Evolutionary conservation across 2,329 filamentous ascomycete genomes (phyloP).

Genomic region (Botrytis aclada): DNA sequence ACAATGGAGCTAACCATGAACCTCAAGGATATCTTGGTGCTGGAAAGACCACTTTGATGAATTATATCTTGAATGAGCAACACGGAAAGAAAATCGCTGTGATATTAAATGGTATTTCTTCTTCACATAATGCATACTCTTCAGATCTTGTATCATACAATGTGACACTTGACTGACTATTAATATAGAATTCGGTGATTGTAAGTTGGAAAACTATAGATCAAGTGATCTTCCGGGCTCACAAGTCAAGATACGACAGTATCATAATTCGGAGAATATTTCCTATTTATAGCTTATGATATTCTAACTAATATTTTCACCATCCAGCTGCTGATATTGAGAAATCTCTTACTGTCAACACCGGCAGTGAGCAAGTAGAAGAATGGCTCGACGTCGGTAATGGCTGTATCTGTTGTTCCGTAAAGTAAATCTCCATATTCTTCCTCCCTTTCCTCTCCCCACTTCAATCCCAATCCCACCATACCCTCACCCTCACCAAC

Average conservation of each 20-base stretch:
- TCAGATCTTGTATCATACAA: neutral
- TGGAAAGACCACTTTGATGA: constrained; percentile 91
- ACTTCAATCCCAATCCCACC: neutral
- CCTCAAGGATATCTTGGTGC: constrained; percentile 79
- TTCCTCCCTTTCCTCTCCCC: neutral
- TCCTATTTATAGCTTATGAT: neutral
- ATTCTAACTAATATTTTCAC: neutral
- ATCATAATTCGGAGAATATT: neutral
- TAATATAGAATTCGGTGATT: constrained; percentile 71
- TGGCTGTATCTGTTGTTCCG: constrained; percentile 95
- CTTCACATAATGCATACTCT: constrained; percentile 36
- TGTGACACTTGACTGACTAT: constrained; percentile 21
- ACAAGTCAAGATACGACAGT: neutral
- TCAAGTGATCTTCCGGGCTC: neutral
- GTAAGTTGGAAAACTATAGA: constrained; percentile 46
- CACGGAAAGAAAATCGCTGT: constrained; percentile 98
- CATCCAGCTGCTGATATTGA: constrained; percentile 78
- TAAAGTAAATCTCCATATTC: constrained; percentile 60
- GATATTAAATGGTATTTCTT: constrained; percentile 74
- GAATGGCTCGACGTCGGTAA: constrained; percentile 97
- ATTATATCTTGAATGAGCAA: constrained; percentile 91
- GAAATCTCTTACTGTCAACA: constrained; percentile 87
- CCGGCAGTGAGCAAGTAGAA: constrained; percentile 76
- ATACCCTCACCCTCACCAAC: neutral
- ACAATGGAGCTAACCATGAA: neutral